Evolutionary conservation across 179 eudicot species (phyloP), one percentile per base, ranked within the genome.

Genomic region (Vitellaria paradoxa): DNA sequence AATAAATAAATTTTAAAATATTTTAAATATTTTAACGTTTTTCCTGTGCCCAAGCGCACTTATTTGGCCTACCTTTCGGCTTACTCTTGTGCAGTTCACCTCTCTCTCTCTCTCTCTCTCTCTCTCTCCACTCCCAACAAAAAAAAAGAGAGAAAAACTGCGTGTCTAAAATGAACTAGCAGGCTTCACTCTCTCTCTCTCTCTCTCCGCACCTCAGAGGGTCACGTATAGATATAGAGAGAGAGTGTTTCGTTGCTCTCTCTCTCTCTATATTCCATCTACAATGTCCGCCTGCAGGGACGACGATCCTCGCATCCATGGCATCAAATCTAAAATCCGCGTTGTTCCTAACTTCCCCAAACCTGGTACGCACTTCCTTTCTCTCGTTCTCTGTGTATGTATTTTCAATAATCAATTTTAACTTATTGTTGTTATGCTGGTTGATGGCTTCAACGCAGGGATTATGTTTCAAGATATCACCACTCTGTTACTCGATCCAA

Each of bases 381-480:
- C 14, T 70, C 63, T 76, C 46, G 63, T 3, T 42, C 0, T 59
- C 0, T 57, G 6, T 68, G 15, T 68, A 23, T 20, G 30, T 53
- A 26, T 20, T 14, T 67, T 2, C 10, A 0, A 12, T n/a, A 15
- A 5, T 20, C 21, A 15, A 12, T 76, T 76, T 21, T 59, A 7
- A 0, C 9, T 40, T 18, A 40, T 53, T 47, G 62, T 20, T 12
- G 24, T n/a, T 37, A 9, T 13, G 37, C 3, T 76, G 14, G 8
- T 40, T 6, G 47, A 60, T 17, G 65, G 45, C 20, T 17, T 67
- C 40, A 79, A 18, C 47, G 61, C 72, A 90, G 91, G 91, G 55
- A 88, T 90, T 37, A 90, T 90, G 91, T 90, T 90, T 75, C 90
- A 88, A 81, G 91, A 90, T 73, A 90, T 90, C 52, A 88, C 91